Percentiles rank a stretch among this genome's conserved stretches.
phyloP scores from a whole-genome alignment of 257 asterid genomes.

The Lantana camara region DNA sequence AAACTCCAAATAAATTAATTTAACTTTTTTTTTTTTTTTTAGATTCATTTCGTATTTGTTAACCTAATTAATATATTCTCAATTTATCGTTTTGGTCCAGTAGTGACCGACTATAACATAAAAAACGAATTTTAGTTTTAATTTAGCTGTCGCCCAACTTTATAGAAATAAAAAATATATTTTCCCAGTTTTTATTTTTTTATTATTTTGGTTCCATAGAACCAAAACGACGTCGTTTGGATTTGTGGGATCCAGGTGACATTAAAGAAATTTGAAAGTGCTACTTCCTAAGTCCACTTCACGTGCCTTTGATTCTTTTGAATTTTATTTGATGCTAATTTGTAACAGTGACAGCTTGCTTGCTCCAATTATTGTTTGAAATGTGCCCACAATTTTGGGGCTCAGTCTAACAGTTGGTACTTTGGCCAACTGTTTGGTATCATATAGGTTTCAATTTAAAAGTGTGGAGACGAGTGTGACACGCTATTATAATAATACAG shows the following conservation, averaged over 20 bases:
- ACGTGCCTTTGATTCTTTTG: constrained; percentile 35
- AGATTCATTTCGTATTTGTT: too few relatives aligned
- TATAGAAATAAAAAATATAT: too few relatives aligned
- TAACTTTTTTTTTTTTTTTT: too few relatives aligned
- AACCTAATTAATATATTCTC: too few relatives aligned
- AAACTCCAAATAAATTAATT: too few relatives aligned
- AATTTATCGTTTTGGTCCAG: too few relatives aligned
- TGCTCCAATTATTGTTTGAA: constrained; percentile 10
- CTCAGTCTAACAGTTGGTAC: neutral
- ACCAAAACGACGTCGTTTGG: neutral
- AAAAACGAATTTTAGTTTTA: too few relatives aligned
- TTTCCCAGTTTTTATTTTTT: too few relatives aligned
- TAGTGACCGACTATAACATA: too few relatives aligned
- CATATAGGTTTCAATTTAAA: neutral
- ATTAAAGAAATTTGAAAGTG: neutral
- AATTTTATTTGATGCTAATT: constrained; percentile 14
- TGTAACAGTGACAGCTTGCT: constrained; percentile 10
- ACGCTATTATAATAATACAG: neutral
- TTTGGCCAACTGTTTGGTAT: constrained; percentile 22
- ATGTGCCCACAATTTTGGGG: constrained; percentile 12
- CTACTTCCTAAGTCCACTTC: constrained; percentile 31
- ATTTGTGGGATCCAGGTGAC: neutral
- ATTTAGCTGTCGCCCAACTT: too few relatives aligned
- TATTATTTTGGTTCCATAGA: too few relatives aligned
- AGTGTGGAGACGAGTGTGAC: constrained; percentile 17